These are phyloP conservation scores for Aspergillus asperescens DNA, from an alignment of 495 filamentous ascomycete genomes.

Conservation along the genomic window DNA sequence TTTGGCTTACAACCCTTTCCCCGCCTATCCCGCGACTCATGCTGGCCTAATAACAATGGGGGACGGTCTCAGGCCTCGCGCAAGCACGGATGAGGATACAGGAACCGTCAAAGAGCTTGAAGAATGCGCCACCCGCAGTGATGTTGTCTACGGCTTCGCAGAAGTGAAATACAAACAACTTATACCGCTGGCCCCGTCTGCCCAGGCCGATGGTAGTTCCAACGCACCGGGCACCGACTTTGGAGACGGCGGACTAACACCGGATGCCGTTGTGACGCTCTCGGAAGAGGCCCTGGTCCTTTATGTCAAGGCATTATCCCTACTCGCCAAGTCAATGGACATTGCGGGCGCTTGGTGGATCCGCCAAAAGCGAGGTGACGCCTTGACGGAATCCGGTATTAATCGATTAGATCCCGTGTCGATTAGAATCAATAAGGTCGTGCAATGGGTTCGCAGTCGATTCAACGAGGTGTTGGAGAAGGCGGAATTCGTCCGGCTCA, in stretches of 20 bases:
- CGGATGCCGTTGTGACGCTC: slow-evolving; percentile 77
- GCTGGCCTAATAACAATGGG: slow-evolving; percentile 56
- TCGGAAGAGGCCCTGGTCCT: slow-evolving; percentile 94
- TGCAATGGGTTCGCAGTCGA: slow-evolving; percentile 88
- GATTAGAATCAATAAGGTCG: slow-evolving; percentile 79
- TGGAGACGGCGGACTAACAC: slow-evolving; percentile 55
- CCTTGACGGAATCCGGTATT: slow-evolving; percentile 44
- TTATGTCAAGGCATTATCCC: slow-evolving; percentile 86
- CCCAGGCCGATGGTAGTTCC: slow-evolving; percentile 43
- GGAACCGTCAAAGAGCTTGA: slow-evolving; percentile 75
- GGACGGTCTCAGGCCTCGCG: slow-evolving; percentile 54
- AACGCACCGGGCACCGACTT: slow-evolving; percentile 28
- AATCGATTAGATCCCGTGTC: slow-evolving; percentile 45
- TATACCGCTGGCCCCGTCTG: slow-evolving; percentile 76
- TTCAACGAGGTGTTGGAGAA: slow-evolving; percentile 98
- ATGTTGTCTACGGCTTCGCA: slow-evolving; percentile 94
- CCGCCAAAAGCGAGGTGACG: slow-evolving; percentile 64
- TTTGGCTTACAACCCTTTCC: slow-evolving; percentile 72
- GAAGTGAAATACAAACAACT: slow-evolving; percentile 98
- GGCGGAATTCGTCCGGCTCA: slow-evolving; percentile 82
- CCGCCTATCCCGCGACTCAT: slow-evolving; percentile 72
- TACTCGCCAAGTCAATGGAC: slow-evolving; percentile 94
- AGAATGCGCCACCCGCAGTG: slow-evolving; percentile 83
- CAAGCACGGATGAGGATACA: slow-evolving; percentile 71
- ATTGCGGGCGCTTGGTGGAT: slow-evolving; percentile 92